These are phyloP conservation scores for Ophiocytium majus DNA, from an alignment of 352 stramenopile genomes.

Conservation along the genomic window DNA sequence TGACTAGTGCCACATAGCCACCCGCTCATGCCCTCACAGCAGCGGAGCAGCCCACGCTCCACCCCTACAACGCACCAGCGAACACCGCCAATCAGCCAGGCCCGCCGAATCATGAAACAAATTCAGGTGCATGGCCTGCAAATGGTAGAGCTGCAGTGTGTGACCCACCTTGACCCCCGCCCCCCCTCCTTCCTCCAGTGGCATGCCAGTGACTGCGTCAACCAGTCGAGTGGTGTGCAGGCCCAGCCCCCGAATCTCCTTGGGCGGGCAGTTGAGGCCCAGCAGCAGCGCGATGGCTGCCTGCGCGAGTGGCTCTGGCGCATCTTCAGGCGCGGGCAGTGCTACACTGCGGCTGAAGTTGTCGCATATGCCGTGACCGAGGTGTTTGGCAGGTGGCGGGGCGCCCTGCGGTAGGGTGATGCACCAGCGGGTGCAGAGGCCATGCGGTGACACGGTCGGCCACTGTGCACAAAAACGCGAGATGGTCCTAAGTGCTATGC, in stretches of 20 bases:
- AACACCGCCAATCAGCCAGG: not conserved
- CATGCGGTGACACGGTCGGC: no score
- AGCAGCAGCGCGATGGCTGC: conserved; percentile 36
- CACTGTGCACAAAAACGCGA: no score
- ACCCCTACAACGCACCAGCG: not conserved
- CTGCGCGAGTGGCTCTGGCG: not conserved
- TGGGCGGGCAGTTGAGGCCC: conserved; percentile 39
- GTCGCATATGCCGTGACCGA: conserved; percentile 77
- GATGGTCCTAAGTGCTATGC: no score
- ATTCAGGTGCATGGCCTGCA: not conserved
- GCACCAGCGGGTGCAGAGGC: no score
- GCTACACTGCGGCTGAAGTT: conserved; percentile 29
- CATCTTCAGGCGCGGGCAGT: not conserved
- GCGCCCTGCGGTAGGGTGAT: conserved; percentile 62
- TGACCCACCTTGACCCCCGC: not conserved
- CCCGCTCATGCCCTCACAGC: not conserved
- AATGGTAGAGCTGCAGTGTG: not conserved
- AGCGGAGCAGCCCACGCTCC: not conserved
- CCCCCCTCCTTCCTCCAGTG: not conserved
- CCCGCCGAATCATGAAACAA: not conserved
- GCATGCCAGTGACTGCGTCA: not conserved
- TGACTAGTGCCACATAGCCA: not conserved
- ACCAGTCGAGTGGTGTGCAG: conserved; percentile 50
- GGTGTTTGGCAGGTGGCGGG: conserved; percentile 75
- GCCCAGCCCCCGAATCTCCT: conserved; percentile 48